Evolutionary conservation across 805 yeast species (phyloP).

Genomic region (Metschnikowia koreensis): DNA sequence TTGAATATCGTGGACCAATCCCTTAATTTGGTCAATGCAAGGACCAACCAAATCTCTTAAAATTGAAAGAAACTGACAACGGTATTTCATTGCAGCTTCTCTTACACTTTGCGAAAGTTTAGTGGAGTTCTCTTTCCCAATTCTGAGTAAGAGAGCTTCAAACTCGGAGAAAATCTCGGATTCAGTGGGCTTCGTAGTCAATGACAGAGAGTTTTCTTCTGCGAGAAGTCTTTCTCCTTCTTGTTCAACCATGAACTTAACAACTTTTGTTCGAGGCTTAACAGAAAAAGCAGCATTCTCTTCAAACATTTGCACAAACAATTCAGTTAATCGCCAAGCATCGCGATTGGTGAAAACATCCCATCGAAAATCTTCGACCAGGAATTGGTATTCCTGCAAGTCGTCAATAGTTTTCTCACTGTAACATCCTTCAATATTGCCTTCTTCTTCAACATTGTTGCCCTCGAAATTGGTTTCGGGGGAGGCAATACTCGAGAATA

Average conservation of each 20-base stretch:
- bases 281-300: neutral
- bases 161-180: neutral
- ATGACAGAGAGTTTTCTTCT: neutral
- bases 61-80: neutral
- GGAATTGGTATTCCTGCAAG: neutral
- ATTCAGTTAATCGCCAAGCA: neutral
- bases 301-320: neutral
- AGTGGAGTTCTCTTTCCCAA: neutral
- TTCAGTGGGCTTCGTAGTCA: neutral
- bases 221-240: too few species aligned
- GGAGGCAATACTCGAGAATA: too few species aligned
- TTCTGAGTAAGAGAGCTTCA: too few species aligned
- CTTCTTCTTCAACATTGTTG: too few species aligned
- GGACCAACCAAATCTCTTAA: neutral
- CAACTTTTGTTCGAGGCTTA: neutral
- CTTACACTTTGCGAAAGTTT: neutral
- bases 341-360: neutral
- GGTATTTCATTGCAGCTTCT: neutral
- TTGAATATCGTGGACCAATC: slow-evolving; percentile 2
- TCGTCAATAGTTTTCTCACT: neutral
- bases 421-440: too few species aligned
- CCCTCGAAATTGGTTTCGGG: too few species aligned
- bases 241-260: neutral
- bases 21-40: slow-evolving; percentile 3
- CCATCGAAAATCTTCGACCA: neutral